Conservation (phyloP, 257 asterid genomes). For the Solanum chaucha region DNA sequence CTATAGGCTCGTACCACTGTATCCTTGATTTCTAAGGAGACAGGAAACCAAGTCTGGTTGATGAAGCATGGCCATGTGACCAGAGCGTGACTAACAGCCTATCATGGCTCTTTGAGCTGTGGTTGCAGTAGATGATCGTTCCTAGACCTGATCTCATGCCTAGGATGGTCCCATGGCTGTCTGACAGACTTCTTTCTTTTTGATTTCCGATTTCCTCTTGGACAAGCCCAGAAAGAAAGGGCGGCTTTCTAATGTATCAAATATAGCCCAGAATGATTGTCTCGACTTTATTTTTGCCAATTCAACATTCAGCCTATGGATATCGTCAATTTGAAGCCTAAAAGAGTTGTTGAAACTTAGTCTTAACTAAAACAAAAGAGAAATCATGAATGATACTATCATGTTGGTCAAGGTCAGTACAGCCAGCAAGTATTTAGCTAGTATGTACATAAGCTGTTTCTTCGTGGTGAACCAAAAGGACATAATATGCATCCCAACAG, state of each 20-base stretch:
- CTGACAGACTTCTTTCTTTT: not conserved
- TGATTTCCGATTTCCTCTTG: not conserved
- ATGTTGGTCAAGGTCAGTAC: too few species aligned
- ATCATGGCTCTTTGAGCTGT: not conserved
- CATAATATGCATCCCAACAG: not conserved
- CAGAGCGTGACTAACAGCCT: constrained; percentile 8
- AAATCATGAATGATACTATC: too few species aligned
- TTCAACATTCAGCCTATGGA: not conserved
- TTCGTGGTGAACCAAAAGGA: not conserved
- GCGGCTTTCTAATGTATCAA: not conserved
- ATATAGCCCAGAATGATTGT: not conserved
- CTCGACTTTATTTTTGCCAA: not conserved
- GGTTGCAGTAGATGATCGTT: not conserved
- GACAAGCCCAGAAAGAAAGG: not conserved
- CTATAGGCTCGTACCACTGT: not conserved
- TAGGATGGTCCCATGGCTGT: not conserved
- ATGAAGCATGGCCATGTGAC: not conserved
- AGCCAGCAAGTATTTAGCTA: not conserved
- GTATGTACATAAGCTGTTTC: not conserved
- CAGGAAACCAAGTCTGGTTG: constrained; percentile 7
- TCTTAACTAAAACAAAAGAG: not conserved
- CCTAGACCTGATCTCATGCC: not conserved
- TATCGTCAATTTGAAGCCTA: not conserved
- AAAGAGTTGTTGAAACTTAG: not conserved
- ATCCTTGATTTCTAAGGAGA: constrained; percentile 12